Base-by-base conservation (phyloP, 1,139 yeast species). In the Taphrina betulina region DNA sequence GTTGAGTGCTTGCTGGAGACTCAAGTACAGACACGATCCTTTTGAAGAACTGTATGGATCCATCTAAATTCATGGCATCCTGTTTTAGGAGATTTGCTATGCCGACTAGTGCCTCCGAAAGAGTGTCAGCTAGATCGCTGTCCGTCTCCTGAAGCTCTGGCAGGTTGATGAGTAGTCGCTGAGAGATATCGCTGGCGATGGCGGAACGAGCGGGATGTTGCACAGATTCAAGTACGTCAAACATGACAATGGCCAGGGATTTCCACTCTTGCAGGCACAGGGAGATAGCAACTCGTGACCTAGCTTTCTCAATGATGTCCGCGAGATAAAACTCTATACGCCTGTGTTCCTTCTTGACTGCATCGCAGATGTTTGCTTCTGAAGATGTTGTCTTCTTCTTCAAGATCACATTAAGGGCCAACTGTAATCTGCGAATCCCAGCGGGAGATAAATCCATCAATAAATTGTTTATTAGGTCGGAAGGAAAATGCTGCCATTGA, bases 1-100 rank as follows among this genome's bases (percentile, higher is more conserved):
- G 19, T 20, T 43, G 38, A 22, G 38, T 43, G 29, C 48, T 43
- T 8, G 48, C 36, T 19, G 48, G 48, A 12, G 35, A 23, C 20
- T 43, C 37, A 5, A 43, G 36, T 12, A 26, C 17, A 16, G 20
- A 10, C 24, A 43, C 17, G 16, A 43, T 31, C n/a, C 34, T 24
- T 12, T 23, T 43, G 5, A 43, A n/a, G 14, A 17, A 43, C n/a
- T 29, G 36, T 7, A 41, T 16, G 35, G 28, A 10, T 14, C 28
- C 24, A 23, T 41, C 35, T 16, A 28, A 7, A 12, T 14, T 12
- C 7, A 4, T 7, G 26, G 16, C 33, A 10, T 41, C 35, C n/a
- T n/a, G n/a, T n/a, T n/a, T n/a, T n/a, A n/a, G n/a, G n/a, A n/a
- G n/a, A n/a, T n/a, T n/a, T n/a, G n/a, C n/a, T n/a, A 19, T 19